Base-by-base conservation (phyloP, 495 filamentous ascomycete species). In the Polyplosphaeria fusca region DNA sequence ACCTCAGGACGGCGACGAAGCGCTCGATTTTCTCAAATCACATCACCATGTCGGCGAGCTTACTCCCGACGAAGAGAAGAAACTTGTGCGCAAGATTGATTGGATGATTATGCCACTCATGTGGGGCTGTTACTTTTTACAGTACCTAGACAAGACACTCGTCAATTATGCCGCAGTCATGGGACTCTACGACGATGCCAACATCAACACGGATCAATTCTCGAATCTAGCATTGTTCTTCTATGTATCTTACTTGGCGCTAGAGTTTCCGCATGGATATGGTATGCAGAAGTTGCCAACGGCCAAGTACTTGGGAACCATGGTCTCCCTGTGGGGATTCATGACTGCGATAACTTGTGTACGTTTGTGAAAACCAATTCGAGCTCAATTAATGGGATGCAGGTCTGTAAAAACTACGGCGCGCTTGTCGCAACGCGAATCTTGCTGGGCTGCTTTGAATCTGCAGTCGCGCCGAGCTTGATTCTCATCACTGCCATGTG, bases 191-290 rank as follows among this genome's bases (percentile, higher is more conserved):
- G 68, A 76, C 18, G 80, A 83, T 60, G 65, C 83, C n/a, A 26
- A 72, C 19, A 70, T 86, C 18, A 68, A 62, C 1, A 71, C 76
- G 18, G 71, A 75, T n/a, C 66, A 69, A 32, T 86, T 84, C 50
- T 67, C 84, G 60, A 91, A 87, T 87, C 74, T 93, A 22, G 70
- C 90, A 35, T 89, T 84, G 0, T 83, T 87, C 22, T 92, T 91
- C 62, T 92, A 91, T 61, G 77, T 85, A 58, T 82, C 82, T 2
- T 85, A 75, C 56, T 67, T 81, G 25, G 65, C 41, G 64, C 64
- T 70, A 70, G 71, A 68, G 3, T 62, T 76, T 41, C 76, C 76
- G 4, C 73, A 72, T 3, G 76, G 72, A 63, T 76, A 80, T 30
- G 64, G 84, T 2, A 65, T 84, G 64, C 82, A 84, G 65, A 70